Conservation (phyloP, 2,329 filamentous ascomycete genomes). For the Fusarium vanettenii region DNA sequence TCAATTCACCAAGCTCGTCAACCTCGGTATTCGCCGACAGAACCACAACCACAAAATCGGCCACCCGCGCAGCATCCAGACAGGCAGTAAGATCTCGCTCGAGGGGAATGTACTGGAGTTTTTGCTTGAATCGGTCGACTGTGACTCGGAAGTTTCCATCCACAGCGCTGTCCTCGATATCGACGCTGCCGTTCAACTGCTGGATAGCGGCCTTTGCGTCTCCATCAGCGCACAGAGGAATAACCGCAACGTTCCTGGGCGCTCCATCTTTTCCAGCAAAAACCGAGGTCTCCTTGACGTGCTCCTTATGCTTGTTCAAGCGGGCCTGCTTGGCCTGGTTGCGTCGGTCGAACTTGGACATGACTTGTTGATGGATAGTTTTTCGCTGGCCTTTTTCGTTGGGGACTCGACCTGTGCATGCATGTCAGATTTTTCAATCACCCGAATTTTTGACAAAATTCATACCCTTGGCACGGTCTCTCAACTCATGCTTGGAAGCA, state of each 20-base stretch:
- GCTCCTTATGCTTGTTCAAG: constrained; percentile 83
- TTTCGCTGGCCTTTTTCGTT: constrained; percentile 80
- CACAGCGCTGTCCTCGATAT: constrained; percentile 75
- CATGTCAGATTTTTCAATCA: neutral
- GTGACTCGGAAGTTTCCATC: constrained; percentile 72
- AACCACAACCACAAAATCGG: constrained; percentile 91
- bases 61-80: constrained; percentile 86
- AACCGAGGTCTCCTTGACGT: constrained; percentile 80
- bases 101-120: constrained; percentile 84
- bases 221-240: constrained; percentile 82
- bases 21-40: constrained; percentile 86
- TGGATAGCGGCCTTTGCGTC: constrained; percentile 75
- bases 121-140: constrained; percentile 95
- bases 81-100: constrained; percentile 80
- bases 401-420: constrained; percentile 76
- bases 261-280: constrained; percentile 91
- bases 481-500: constrained; percentile 86
- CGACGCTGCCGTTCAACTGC: constrained; percentile 81
- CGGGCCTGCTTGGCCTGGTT: constrained; percentile 96
- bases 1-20: constrained; percentile 84
- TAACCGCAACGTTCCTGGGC: constrained; percentile 86
- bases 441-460: neutral
- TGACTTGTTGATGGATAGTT: constrained; percentile 94
- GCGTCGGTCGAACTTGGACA: constrained; percentile 95
- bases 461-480: constrained; percentile 85